Evolutionary conservation across 2,329 filamentous ascomycete species (phyloP), one percentile per base, ranked within the genome.

Genomic region (Passalora sequoiae): DNA sequence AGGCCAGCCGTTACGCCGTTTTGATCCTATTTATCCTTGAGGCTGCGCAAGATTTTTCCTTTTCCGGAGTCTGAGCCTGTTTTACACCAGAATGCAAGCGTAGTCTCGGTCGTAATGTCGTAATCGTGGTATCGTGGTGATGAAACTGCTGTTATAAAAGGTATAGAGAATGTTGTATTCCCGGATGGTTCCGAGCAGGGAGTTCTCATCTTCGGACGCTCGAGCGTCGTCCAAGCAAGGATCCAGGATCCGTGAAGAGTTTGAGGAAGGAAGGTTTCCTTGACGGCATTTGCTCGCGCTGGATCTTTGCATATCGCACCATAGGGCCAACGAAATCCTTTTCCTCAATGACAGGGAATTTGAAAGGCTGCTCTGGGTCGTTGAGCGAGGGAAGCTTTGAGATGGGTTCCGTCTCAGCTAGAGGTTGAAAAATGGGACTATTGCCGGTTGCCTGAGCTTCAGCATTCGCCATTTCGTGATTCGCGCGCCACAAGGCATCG

Each of bases 291-390:
- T 49, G 56, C 36, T 52, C 51, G 10, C 51, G 56, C 41, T 60
- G 58, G 22, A 63, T 58, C 47, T 60, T 60, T 22, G 60, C 58
- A 41, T 64, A 64, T 51, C 69, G 76, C 55, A 81, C 79, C 89
- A 96, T 95, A 5, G 89, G 89, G 1, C 89, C 89, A 32, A 96
- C 88, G 61, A 96, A 94, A 64, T 94, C 89, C 57, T 89, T 84
- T 58, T 95, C 89, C 40, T 89, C 89, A 22, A 91, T 78, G 56
- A 83, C 81, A 17, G 89, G 89, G 59, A 95, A 96, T 65, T 96
- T 95, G 60, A 85, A 84, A 50, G 84, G 76, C 60, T 72, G 69
- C 64, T 74, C 65, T 43, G 83, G 73, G 60, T 86, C 81, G 50
- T 83, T 72, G 55, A 89, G 77, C 19, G 77, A 75, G 0, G 84